Conservation (phyloP, 192 early-diverging fungal genomes). For the Lunasporangiospora selenospora region DNA sequence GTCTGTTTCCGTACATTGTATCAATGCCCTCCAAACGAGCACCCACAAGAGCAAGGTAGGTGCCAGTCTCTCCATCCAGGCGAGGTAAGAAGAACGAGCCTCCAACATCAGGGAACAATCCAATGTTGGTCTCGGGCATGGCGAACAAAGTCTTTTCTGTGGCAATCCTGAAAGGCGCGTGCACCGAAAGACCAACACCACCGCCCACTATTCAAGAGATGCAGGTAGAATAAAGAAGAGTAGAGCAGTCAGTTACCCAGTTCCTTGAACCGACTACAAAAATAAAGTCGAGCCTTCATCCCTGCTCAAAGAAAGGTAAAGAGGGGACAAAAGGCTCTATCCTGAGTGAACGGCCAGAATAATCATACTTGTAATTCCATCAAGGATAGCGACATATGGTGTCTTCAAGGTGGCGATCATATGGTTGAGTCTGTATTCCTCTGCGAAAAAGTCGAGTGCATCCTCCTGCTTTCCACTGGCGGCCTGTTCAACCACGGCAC, state of each 20-base stretch:
- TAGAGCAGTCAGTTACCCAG: too few relatives aligned
- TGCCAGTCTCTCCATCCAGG: constrained; percentile 93
- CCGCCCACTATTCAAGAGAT: constrained; percentile 83
- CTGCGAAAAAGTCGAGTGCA: constrained; percentile 84
- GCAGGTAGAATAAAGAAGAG: constrained; percentile 3
- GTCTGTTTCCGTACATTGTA: constrained; percentile 67
- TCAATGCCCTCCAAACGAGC: constrained; percentile 79
- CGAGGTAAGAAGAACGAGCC: constrained; percentile 94
- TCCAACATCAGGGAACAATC: constrained; percentile 97
- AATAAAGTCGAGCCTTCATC: too few relatives aligned
- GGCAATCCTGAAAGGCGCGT: constrained; percentile 95
- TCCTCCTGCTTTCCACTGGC: constrained; percentile 31
- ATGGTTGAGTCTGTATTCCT: constrained; percentile 95
- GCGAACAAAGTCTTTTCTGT: constrained; percentile 95
- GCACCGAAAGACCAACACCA: constrained; percentile 94
- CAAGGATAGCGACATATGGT: constrained; percentile 87
- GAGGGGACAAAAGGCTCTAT: neutral
- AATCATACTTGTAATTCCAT: constrained; percentile 83
- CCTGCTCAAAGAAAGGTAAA: constrained; percentile 5
- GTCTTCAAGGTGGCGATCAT: constrained; percentile 87
- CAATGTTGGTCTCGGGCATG: constrained; percentile 98
- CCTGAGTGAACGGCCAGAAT: neutral
- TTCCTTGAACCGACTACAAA: too few relatives aligned
- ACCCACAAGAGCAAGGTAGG: constrained; percentile 92
- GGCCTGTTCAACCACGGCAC: constrained; percentile 56